phyloP scores from a whole-genome alignment of 352 stramenopile genomes.

The Globisporangium orthogonon region DNA sequence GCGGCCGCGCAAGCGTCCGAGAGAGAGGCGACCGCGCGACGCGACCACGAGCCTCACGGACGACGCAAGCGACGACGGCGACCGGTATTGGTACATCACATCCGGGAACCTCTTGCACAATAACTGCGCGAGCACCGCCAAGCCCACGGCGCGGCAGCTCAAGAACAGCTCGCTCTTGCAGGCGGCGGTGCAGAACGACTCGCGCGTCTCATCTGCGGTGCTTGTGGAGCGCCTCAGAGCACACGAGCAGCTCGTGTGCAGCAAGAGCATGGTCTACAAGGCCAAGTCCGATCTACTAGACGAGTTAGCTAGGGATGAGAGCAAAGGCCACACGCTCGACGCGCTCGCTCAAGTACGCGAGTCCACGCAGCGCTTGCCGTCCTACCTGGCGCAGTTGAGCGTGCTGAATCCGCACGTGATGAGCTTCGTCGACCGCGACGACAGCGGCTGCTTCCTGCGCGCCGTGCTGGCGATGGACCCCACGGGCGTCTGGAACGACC shows the following conservation, averaged over 20 bases:
- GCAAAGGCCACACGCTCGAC: conserved; percentile 2
- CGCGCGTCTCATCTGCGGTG: conserved; percentile 29
- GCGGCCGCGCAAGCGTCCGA: conserved; percentile 17
- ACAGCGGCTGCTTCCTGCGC: conserved; percentile 18
- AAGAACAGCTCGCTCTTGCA: conserved; percentile 29
- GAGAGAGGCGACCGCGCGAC: conserved; percentile 5
- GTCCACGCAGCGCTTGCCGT: conserved; percentile 26
- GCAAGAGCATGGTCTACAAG: conserved; percentile 55
- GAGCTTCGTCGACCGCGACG: conserved; percentile 24
- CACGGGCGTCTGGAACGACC: conserved; percentile 30
- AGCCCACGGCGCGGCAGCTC: conserved; percentile 37
- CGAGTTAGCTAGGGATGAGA: conserved; percentile 14
- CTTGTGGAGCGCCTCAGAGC: conserved; percentile 30
- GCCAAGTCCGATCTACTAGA: conserved; percentile 47
- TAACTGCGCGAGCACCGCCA: conserved; percentile 32
- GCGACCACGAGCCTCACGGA: not conserved
- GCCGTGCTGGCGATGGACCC: conserved; percentile 36
- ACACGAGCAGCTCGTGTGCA: conserved; percentile 26
- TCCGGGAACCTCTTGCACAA: conserved; percentile 32
- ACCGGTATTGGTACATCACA: conserved; percentile 46
- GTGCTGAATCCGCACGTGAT: conserved; percentile 29
- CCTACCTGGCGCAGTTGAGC: conserved; percentile 31
- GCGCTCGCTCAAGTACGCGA: not conserved
- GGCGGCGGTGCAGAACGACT: conserved; percentile 33
- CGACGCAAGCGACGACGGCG: not conserved